phyloP scores from a whole-genome alignment of 768 basidiomycete genomes.

The Lactarius sanguifluus region DNA sequence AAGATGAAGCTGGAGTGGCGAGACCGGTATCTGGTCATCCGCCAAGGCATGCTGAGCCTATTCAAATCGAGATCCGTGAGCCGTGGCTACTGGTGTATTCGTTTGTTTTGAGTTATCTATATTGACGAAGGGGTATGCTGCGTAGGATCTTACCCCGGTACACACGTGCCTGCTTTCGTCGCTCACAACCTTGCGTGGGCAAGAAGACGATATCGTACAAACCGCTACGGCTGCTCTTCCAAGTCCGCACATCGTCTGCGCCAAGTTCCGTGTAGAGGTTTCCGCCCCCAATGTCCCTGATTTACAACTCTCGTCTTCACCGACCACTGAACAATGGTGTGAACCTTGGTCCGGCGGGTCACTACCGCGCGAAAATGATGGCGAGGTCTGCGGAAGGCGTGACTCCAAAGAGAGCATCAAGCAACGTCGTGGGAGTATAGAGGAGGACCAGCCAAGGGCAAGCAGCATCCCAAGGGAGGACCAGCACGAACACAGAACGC shows the following conservation, averaged over 20 bases:
- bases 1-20: conserved; percentile 58
- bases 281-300: conserved; percentile 3
- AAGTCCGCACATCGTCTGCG: conserved; percentile 27
- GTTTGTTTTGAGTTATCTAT: not conserved
- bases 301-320: conserved; percentile 1
- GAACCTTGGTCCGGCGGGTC: conserved; percentile 28
- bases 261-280: conserved; percentile 20
- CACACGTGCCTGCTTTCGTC: conserved; percentile 26
- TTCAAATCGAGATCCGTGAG: conserved; percentile 55
- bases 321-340: conserved; percentile 17
- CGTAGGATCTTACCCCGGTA: conserved; percentile 26
- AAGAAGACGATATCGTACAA: conserved; percentile 23
- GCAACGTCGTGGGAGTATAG: conserved; percentile 11
- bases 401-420: conserved; percentile 28
- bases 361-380: conserved; percentile 21
- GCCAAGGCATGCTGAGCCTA: conserved; percentile 53
- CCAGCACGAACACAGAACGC: conserved; percentile 8
- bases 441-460: conserved; percentile 1
- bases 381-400: conserved; percentile 17
- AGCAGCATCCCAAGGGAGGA: conserved; percentile 18
- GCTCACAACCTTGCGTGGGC: conserved; percentile 25
- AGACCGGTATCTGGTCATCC: conserved; percentile 60
- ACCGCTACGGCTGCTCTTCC: conserved; percentile 5
- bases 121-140: not conserved
- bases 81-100: conserved; percentile 15